A percentile compares a stretch with the other conserved stretches of the same genome.
Evolutionary conservation across 1,284 basidiomycete species (phyloP).

Genomic region (Sporisorium reilianum): DNA sequence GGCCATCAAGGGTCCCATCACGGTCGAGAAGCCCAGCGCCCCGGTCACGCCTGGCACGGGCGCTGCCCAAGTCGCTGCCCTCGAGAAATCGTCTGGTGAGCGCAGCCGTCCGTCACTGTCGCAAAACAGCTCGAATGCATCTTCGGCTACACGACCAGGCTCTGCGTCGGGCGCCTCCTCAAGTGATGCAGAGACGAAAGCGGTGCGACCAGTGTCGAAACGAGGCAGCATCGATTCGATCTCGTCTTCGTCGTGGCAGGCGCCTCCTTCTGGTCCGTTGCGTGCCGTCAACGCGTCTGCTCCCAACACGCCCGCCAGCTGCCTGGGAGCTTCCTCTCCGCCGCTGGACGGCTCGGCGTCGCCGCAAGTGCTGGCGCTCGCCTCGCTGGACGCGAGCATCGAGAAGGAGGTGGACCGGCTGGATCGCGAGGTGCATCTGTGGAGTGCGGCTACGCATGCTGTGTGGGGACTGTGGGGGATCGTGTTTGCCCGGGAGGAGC

Average conservation of each 20-base stretch:
- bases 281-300: slow-evolving; percentile 28
- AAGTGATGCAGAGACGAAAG: slow-evolving; percentile 2
- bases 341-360: slow-evolving; percentile 37
- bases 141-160: slow-evolving; percentile 2
- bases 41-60: slow-evolving; percentile 41
- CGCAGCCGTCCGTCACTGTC: slow-evolving; percentile 22
- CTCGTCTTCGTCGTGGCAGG: slow-evolving; percentile 49
- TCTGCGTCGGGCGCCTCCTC: slow-evolving; percentile 9
- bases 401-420: slow-evolving; percentile 64
- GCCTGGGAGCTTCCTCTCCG: slow-evolving; percentile 20
- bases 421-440: slow-evolving; percentile 62
- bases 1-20: slow-evolving; percentile 41
- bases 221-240: slow-evolving; percentile 41
- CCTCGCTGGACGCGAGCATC: slow-evolving; percentile 48
- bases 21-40: slow-evolving; percentile 31
- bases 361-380: slow-evolving; percentile 39
- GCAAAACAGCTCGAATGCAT: slow-evolving; percentile 29
- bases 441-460: slow-evolving; percentile 64
- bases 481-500: slow-evolving; percentile 61
- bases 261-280: slow-evolving; percentile 25
- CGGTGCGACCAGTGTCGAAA: slow-evolving; percentile 3
- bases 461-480: slow-evolving; percentile 68
- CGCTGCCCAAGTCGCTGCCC: slow-evolving; percentile 41
- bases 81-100: slow-evolving; percentile 46
- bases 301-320: slow-evolving; percentile 33